phyloP scores from a whole-genome alignment of 495 filamentous ascomycete genomes.

The Terfezia claveryi region DNA sequence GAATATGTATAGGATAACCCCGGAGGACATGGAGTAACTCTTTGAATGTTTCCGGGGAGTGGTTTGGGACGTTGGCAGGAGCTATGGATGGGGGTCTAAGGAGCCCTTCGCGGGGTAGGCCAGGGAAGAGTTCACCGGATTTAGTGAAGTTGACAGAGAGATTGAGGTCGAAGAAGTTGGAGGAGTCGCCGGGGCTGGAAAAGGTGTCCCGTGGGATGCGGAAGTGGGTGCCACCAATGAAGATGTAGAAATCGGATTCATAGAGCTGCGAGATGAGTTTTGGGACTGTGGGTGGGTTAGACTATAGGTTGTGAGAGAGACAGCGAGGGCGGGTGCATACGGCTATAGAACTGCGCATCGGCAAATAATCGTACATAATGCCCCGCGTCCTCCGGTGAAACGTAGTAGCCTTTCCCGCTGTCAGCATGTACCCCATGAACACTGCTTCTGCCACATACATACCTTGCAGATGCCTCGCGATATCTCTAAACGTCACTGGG shows the following conservation, averaged over 20 bases:
- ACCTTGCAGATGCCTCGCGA: slow-evolving; percentile 77
- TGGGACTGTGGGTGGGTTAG: slow-evolving; percentile 33
- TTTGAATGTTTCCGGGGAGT: slow-evolving; percentile 56
- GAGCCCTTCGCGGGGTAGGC: slow-evolving; percentile 55
- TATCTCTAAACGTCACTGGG: slow-evolving; percentile 71
- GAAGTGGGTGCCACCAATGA: slow-evolving; percentile 67
- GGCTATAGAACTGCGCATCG: slow-evolving; percentile 85
- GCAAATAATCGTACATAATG: slow-evolving; percentile 86
- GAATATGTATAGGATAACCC: slow-evolving; percentile 69
- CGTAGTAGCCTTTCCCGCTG: slow-evolving; percentile 44
- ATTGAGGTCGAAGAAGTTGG: slow-evolving; percentile 89
- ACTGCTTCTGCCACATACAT: background rate
- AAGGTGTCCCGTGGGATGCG: slow-evolving; percentile 81
- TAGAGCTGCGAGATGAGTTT: slow-evolving; percentile 85
- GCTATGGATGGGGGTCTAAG: slow-evolving; percentile 73
- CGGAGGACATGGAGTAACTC: slow-evolving; percentile 67
- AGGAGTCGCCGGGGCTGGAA: slow-evolving; percentile 59
- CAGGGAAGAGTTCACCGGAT: slow-evolving; percentile 60
- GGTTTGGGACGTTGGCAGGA: slow-evolving; percentile 59
- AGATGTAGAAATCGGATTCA: slow-evolving; percentile 75
- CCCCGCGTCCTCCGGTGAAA: slow-evolving; percentile 55
- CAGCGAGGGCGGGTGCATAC: slow-evolving; percentile 24
- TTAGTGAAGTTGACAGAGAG: slow-evolving; percentile 75
- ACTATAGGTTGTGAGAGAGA: background rate
- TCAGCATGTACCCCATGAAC: background rate